Conservation (phyloP, 225 moss, liverwort and hornwort species). For the Straminergon stramineum region DNA sequence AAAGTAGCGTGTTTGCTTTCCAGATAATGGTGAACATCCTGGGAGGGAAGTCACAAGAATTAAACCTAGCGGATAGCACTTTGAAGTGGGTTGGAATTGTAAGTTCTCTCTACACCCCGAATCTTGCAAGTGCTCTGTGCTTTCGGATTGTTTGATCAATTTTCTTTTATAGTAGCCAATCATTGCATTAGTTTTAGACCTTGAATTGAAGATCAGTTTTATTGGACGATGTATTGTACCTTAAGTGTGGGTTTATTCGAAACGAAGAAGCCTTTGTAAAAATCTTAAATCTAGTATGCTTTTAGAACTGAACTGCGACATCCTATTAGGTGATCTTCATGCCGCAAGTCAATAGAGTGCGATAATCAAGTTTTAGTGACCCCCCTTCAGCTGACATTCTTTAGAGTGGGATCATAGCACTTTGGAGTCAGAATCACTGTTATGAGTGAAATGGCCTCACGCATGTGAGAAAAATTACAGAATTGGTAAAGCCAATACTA, state of each 20-base stretch:
- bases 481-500: background rate
- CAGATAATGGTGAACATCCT: slow-evolving; percentile 37
- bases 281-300: background rate
- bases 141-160: background rate
- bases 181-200: background rate
- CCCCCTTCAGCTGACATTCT: background rate
- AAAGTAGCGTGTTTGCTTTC: background rate
- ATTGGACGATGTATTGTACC: background rate
- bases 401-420: background rate
- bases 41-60: slow-evolving; percentile 12
- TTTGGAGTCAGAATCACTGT: background rate
- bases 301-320: background rate
- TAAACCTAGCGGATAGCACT: background rate
- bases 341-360: background rate
- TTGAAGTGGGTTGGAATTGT: slow-evolving; percentile 44
- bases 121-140: background rate
- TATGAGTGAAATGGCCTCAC: background rate
- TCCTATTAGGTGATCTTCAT: background rate
- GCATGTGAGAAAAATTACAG: background rate
- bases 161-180: background rate
- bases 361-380: background rate
- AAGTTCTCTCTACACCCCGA: slow-evolving; percentile 1
- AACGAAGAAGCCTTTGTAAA: background rate
- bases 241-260: background rate
- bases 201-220: background rate